Evolutionary conservation across 495 filamentous ascomycete species (phyloP).

Genomic region (Neurospora sublineolata): DNA sequence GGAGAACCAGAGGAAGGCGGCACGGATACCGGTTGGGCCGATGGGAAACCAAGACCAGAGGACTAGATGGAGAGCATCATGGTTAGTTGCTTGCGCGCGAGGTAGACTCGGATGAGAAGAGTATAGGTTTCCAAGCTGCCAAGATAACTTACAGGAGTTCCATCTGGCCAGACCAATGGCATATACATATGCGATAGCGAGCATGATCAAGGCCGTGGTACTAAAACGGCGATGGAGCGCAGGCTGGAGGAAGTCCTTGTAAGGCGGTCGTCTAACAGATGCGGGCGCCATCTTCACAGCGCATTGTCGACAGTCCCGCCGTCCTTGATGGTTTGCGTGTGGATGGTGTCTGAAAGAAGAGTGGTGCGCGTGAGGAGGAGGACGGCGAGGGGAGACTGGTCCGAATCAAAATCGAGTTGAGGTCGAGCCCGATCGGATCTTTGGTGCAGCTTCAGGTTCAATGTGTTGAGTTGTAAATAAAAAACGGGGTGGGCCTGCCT

Average conservation of each 20-base stretch:
- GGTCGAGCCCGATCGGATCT: background rate
- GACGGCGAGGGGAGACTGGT: background rate
- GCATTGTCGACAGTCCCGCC: slow-evolving; percentile 20
- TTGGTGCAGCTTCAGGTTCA: background rate
- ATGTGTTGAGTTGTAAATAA: slow-evolving; percentile 1
- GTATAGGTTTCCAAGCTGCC: background rate
- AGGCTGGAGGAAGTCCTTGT: slow-evolving; percentile 85
- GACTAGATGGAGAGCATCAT: slow-evolving; percentile 32
- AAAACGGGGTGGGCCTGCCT: background rate
- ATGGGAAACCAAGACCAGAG: slow-evolving; percentile 83
- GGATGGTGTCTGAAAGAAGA: background rate
- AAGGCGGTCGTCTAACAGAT: slow-evolving; percentile 38
- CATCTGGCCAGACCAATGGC: slow-evolving; percentile 59
- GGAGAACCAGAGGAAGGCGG: slow-evolving; percentile 62
- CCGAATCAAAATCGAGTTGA: background rate
- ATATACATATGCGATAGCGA: slow-evolving; percentile 63
- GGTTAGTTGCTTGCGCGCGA: slow-evolving; percentile 5
- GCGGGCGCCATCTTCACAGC: slow-evolving; percentile 30
- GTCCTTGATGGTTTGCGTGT: background rate
- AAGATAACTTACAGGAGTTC: slow-evolving; percentile 46
- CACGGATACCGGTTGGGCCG: slow-evolving; percentile 60
- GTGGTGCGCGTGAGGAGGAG: background rate
- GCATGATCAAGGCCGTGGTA: slow-evolving; percentile 51
- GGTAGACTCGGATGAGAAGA: background rate
- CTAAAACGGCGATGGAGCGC: slow-evolving; percentile 79